Evolutionary conservation across 371 early-diverging fungal species (phyloP).

Genomic region (Mucor velutinosus): DNA sequence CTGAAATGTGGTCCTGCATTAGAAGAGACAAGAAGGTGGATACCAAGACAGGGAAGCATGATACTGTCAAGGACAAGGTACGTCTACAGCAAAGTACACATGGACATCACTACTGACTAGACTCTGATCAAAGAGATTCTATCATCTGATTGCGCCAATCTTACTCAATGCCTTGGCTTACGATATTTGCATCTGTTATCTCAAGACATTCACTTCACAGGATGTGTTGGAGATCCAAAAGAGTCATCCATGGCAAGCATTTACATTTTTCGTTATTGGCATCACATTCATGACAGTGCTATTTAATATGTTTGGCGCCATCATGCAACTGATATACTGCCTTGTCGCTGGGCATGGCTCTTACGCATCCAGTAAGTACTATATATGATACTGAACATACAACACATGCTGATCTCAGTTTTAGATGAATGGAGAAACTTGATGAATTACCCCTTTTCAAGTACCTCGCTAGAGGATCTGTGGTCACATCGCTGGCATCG

Average conservation of each 20-base stretch:
- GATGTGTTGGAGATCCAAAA: constrained; percentile 11
- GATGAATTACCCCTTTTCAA: constrained; percentile 13
- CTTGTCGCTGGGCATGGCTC: constrained; percentile 1
- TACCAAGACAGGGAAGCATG: background rate
- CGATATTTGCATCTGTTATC: constrained; percentile 10
- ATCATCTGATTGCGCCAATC: constrained; percentile 15
- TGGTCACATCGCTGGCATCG: constrained; percentile 28
- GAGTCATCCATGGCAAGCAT: background rate
- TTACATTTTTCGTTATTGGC: background rate
- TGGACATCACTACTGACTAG: background rate
- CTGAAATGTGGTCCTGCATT: constrained; percentile 15
- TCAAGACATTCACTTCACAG: constrained; percentile 14
- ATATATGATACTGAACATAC: background rate
- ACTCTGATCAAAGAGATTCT: constrained; percentile 10
- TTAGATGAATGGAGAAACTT: constrained; percentile 20
- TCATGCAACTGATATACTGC: constrained; percentile 11
- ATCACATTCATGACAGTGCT: constrained; percentile 8
- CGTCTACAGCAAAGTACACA: background rate
- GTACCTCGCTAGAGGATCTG: constrained; percentile 7
- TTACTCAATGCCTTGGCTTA: constrained; percentile 1
- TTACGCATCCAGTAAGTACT: constrained; percentile 13
- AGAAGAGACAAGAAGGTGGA: background rate
- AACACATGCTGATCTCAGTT: background rate
- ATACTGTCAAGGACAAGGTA: constrained; percentile 3
- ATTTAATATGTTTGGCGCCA: constrained; percentile 10